Base-by-base conservation (phyloP, 2,329 filamentous ascomycete species). In the Ophiostoma montium region DNA sequence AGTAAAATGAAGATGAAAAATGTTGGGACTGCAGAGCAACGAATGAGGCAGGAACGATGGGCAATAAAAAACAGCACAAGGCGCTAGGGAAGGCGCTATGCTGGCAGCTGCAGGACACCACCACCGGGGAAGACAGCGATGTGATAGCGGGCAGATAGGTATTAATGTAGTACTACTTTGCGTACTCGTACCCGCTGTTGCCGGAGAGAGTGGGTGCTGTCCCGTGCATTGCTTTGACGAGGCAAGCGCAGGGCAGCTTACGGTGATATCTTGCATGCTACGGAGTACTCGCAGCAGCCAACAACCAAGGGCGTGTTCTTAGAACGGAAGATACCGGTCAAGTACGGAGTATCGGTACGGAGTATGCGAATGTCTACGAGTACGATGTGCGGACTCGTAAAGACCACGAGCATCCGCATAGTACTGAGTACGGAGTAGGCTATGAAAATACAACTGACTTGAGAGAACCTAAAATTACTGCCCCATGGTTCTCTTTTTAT, bases 211-310 rank as follows among this genome's bases (percentile, higher is more conserved):
- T 53, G 49, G 46, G 19, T 30, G 41, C 33, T 32, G 43, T 35
- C 46, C 51, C 35, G 23, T 19, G 30, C 47, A 48, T 46, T n/a
- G 47, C 48, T 50, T 53, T 54, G 52, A 54, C 53, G 51, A 54
- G 49, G 45, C 50, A 53, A 54, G 53, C 51, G 49, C 51, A 53
- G 49, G 39, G 30, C 23, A 30, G 15, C 23, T 19, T 39, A 19
- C 12, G 21, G 35, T 39, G 9, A 15, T 21, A 39, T 19, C 15
- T 23, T 23, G 11, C 11, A 3, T 9, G 16, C 9, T 19, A 39
- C 18, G 19, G 21, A 35, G n/a, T 35, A 27, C 23, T 4, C 5
- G 4, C 5, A 8, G 23, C 23, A 8, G 23, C 23, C 23, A 27
- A 27, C 23, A 8, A 8, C 23, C 23, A 4, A 27, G 23, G 23